phyloP scores from a whole-genome alignment of 768 basidiomycete species.

The Tulasnella sp. region DNA sequence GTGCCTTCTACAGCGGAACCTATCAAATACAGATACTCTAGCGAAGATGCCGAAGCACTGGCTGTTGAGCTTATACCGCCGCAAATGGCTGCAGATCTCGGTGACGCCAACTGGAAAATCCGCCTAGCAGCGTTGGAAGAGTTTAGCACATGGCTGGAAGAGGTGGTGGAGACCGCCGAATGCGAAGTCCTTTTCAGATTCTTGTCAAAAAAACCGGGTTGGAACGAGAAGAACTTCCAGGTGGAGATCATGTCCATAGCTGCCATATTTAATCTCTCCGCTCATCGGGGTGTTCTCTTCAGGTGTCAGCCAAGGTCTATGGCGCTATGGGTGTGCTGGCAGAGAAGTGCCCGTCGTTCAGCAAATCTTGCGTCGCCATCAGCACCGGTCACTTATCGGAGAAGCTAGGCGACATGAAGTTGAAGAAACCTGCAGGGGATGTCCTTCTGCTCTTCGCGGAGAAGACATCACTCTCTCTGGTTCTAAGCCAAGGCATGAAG shows the following conservation, averaged over 20 bases:
- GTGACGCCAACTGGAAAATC: constrained; percentile 89
- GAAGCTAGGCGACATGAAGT: constrained; percentile 90
- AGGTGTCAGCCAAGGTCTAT: constrained; percentile 91
- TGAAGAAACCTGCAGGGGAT: constrained; percentile 94
- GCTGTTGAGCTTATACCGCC: constrained; percentile 63
- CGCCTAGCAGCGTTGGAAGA: constrained; percentile 80
- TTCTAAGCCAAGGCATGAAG: constrained; percentile 73
- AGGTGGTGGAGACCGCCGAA: constrained; percentile 53
- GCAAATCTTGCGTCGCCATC: constrained; percentile 72
- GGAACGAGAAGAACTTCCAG: constrained; percentile 99
- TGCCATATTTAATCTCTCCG: neutral
- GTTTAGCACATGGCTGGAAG: constrained; percentile 73
- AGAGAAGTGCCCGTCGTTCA: constrained; percentile 69
- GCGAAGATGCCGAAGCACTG: constrained; percentile 83
- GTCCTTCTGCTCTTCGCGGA: constrained; percentile 74
- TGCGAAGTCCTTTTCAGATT: constrained; percentile 82
- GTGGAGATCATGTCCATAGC: constrained; percentile 30
- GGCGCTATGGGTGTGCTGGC: constrained; percentile 62
- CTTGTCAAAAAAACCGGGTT: constrained; percentile 78
- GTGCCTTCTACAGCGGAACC: constrained; percentile 51
- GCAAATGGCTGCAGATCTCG: constrained; percentile 57
- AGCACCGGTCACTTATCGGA: constrained; percentile 75
- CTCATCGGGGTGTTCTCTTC: constrained; percentile 12
- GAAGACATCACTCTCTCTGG: constrained; percentile 88
- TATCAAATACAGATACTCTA: constrained; percentile 82